Base-by-base conservation (phyloP, 202 grass and related monocot species). In the Carex arenaria region DNA sequence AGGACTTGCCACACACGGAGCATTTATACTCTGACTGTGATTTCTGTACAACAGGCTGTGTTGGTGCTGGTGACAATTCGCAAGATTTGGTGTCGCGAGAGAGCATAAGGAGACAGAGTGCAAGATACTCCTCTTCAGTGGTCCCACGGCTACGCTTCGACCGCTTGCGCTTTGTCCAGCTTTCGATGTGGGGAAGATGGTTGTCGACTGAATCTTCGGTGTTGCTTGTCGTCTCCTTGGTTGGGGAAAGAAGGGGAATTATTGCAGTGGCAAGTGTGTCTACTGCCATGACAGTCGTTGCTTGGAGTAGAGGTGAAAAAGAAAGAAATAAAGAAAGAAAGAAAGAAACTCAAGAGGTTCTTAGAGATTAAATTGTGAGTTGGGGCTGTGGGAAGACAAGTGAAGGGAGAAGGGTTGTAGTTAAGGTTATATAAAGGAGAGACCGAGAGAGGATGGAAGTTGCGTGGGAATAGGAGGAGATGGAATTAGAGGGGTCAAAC, bases 91-190 rank as follows among this genome's bases (percentile, higher is more conserved):
- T 81, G 64, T 86, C 91, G 67, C 93, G 93, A 19, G 96, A 83
- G 79, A 99, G 96, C 96, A 99, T 93, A 83, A 99, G 78, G 72
- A 99, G 96, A 67, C 96, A 99, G 23, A 95, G 80, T 18, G 95
- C 95, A 65, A 98, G 85, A 81, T 98, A 89, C 89, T 98, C 95
- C 83, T 98, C 95, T 90, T 98, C 93, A 0, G 89, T 92, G 36
- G 54, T 65, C 38, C 53, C 68, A 0, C 89, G 86, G 66, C 83
- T 83, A 54, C 91, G 90, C 28, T 90, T 90, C 51, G 93, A 93
- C 12, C 96, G 67, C 91, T 99, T 99, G 87, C 85, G 71, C 87
- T 99, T 99, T 17, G 93, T 86, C 91, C 92, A 95, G 5, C 96
- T 91, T 51, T 86, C 84, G 28, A 86, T 38, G 34, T 92, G 89